A percentile compares a stretch with the other conserved stretches of the same genome.
Evolutionary conservation across 225 moss, liverwort and hornwort genomes (phyloP).

Genomic region (Marchantia paleacea): DNA sequence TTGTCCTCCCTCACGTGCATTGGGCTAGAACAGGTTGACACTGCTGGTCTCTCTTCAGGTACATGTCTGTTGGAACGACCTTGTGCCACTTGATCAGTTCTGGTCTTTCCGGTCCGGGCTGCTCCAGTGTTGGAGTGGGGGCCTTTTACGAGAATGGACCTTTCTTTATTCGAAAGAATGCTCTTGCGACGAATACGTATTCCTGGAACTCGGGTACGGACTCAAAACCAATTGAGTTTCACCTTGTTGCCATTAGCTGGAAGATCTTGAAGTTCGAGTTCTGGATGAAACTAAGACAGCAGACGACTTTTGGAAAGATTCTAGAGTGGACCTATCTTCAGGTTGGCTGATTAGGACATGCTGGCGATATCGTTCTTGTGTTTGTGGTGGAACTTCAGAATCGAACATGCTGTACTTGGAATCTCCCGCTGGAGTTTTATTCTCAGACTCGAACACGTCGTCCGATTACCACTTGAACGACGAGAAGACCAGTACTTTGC

Average conservation of each 20-base stretch:
- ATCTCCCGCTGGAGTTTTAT: constrained; percentile 62
- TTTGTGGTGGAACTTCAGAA: constrained; percentile 29
- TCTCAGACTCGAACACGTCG: constrained; percentile 67
- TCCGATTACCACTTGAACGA: constrained; percentile 65
- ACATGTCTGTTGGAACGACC: too few relatives aligned
- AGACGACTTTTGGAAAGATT: too few relatives aligned
- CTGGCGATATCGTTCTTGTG: too few relatives aligned
- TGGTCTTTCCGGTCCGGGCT: background rate
- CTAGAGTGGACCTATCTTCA: too few relatives aligned
- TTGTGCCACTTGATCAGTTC: background rate
- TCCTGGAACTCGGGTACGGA: background rate
- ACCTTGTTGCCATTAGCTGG: too few relatives aligned
- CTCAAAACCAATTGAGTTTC: background rate
- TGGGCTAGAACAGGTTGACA: too few relatives aligned
- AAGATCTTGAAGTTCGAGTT: too few relatives aligned
- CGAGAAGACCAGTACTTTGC: constrained; percentile 55
- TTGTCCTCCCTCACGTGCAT: too few relatives aligned
- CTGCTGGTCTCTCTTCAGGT: too few relatives aligned
- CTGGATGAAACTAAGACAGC: background rate
- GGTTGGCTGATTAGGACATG: too few relatives aligned
- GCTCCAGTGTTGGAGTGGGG: background rate
- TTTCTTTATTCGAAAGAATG: too few relatives aligned
- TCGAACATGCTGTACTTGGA: constrained; percentile 70
- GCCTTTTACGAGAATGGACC: background rate
- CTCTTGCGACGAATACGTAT: background rate